Conservation (phyloP, 2,329 filamentous ascomycete genomes). For the Trichoderma sp. region DNA sequence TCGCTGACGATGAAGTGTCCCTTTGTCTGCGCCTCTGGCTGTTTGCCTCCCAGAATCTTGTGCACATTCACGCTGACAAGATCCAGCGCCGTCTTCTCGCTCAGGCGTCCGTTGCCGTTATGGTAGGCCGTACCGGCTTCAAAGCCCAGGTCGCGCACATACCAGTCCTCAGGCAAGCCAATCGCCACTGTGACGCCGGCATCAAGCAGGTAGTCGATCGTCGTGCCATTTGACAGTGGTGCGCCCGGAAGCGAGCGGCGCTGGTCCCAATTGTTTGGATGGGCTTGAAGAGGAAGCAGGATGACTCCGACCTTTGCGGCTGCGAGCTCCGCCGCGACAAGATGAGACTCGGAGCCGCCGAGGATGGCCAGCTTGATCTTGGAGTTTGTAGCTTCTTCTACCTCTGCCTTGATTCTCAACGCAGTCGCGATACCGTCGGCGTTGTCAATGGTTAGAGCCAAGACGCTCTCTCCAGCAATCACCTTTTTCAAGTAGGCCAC, state of each 20-base stretch:
- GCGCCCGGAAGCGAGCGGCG: conserved; percentile 64
- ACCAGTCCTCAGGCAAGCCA: conserved; percentile 64
- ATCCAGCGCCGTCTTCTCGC: conserved; percentile 57
- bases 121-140: conserved; percentile 61
- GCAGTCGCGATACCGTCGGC: conserved; percentile 64
- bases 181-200: conserved; percentile 63
- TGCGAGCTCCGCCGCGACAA: conserved; percentile 61
- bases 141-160: conserved; percentile 61
- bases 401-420: conserved; percentile 59
- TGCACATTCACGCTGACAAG: conserved; percentile 61
- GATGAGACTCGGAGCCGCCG: conserved; percentile 64
- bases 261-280: conserved; percentile 60
- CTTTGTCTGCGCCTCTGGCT: conserved; percentile 34
- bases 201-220: conserved; percentile 57
- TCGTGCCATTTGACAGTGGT: conserved; percentile 66
- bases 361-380: conserved; percentile 58
- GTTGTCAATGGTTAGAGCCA: conserved; percentile 62
- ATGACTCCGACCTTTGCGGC: conserved; percentile 60
- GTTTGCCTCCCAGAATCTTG: conserved; percentile 54
- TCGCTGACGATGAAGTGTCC: conserved; percentile 65
- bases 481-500: conserved; percentile 56
- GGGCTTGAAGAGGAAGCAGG: conserved; percentile 60
- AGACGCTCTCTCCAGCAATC: conserved; percentile 54
- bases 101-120: conserved; percentile 58
- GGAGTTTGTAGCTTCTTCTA: conserved; percentile 50